phyloP scores from a whole-genome alignment of 2,329 filamentous ascomycete species.

The Xylariomycetidae sp. region DNA sequence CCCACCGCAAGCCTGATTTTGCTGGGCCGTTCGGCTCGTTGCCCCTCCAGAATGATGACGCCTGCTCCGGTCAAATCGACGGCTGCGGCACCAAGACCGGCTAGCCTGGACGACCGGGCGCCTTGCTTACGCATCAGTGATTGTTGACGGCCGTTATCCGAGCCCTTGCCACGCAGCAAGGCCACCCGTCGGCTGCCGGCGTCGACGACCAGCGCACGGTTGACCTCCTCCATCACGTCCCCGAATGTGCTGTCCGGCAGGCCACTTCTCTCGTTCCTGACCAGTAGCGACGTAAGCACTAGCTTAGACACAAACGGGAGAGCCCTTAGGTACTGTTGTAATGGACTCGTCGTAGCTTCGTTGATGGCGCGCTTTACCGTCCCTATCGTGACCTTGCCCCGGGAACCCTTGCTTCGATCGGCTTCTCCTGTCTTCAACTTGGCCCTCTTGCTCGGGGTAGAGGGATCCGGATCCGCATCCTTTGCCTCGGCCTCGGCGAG shows the following conservation, averaged over 20 bases:
- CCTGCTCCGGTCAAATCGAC: conserved; percentile 82
- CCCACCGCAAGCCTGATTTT: conserved; percentile 81
- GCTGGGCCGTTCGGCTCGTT: conserved; percentile 76
- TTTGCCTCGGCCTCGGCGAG: conserved; percentile 71
- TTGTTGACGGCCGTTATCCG: conserved; percentile 22
- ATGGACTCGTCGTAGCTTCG: conserved; percentile 86
- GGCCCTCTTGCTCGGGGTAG: conserved; percentile 56
- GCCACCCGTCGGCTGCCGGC: conserved; percentile 54
- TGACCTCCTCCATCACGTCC: conserved; percentile 83
- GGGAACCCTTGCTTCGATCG: conserved; percentile 31
- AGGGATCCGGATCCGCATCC: conserved; percentile 34
- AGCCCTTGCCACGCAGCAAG: conserved; percentile 37
- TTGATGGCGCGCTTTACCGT: conserved; percentile 93
- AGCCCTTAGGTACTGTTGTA: conserved; percentile 81
- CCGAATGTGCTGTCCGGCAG: conserved; percentile 82
- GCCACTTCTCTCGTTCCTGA: conserved; percentile 74
- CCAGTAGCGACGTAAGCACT: conserved; percentile 75
- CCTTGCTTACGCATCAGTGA: conserved; percentile 16
- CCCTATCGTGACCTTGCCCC: conserved; percentile 73
- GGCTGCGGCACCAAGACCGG: conserved; percentile 60
- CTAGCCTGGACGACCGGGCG: conserved; percentile 14
- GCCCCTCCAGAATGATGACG: conserved; percentile 75
- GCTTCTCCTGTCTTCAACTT: conserved; percentile 23
- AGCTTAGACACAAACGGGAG: conserved; percentile 79
- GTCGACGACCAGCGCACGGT: conserved; percentile 58